Evolutionary conservation across 2,329 filamentous ascomycete species (phyloP).

Genomic region (Aspergillus chevalieri): DNA sequence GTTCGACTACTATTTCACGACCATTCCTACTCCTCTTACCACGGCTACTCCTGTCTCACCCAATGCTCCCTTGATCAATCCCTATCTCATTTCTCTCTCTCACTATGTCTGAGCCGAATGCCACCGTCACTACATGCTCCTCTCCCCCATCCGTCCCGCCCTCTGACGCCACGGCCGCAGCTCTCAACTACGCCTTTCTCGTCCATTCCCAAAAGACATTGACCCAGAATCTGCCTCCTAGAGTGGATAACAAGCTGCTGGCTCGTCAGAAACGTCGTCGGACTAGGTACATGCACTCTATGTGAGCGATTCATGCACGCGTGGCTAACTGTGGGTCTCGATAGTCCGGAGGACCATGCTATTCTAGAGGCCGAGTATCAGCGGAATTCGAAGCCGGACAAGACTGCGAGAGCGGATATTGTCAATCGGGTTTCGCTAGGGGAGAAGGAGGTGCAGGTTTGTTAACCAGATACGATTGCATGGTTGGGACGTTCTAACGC

Average conservation of each 20-base stretch:
- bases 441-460: slow-evolving; percentile 94
- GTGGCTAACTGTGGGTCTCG: slow-evolving; percentile 6
- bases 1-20: not conserved
- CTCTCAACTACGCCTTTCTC: slow-evolving; percentile 50
- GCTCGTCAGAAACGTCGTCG: slow-evolving; percentile 56
- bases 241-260: slow-evolving; percentile 54
- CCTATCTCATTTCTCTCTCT: not conserved
- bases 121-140: slow-evolving; percentile 20
- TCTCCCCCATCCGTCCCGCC: slow-evolving; percentile 29
- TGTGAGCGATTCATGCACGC: slow-evolving; percentile 3
- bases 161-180: slow-evolving; percentile 26
- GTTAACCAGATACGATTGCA: slow-evolving; percentile 23
- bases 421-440: slow-evolving; percentile 79
- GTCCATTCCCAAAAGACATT: slow-evolving; percentile 54
- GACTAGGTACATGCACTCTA: slow-evolving; percentile 47
- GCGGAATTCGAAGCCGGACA: slow-evolving; percentile 84
- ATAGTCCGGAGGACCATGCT: slow-evolving; percentile 78
- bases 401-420: slow-evolving; percentile 75
- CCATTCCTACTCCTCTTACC: not conserved
- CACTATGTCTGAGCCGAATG: slow-evolving; percentile 33
- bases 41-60: not conserved
- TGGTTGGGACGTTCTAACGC: slow-evolving; percentile 20
- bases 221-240: slow-evolving; percentile 50
- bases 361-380: slow-evolving; percentile 81
- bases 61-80: not conserved